Conservation (phyloP, 2,329 filamentous ascomycete species). For the Alternaria gaisen region DNA sequence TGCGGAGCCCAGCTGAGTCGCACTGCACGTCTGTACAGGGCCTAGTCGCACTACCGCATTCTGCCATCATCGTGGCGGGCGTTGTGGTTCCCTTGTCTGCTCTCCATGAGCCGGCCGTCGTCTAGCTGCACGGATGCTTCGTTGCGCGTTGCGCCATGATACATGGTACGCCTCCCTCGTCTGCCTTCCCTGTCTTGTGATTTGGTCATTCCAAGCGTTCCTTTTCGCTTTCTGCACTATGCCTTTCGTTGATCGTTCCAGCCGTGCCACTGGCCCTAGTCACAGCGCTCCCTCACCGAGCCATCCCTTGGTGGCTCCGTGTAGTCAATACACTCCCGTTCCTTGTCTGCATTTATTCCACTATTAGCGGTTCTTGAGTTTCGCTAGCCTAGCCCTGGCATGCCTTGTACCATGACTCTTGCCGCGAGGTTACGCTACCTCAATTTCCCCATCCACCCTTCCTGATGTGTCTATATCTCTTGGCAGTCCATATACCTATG, state of each 20-base stretch:
- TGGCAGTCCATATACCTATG: slow-evolving; percentile 51
- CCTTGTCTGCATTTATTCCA: slow-evolving; percentile 47
- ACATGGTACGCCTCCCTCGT: slow-evolving; percentile 48
- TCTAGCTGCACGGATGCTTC: slow-evolving; percentile 50
- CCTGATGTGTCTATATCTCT: slow-evolving; percentile 49
- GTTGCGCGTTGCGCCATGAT: slow-evolving; percentile 56
- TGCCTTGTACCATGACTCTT: slow-evolving; percentile 45
- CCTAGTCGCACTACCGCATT: slow-evolving; percentile 32
- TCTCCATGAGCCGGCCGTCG: slow-evolving; percentile 39
- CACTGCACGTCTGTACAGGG: background rate
- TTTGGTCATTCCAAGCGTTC: slow-evolving; percentile 46
- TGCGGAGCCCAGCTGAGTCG: slow-evolving; percentile 46
- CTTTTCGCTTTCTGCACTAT: slow-evolving; percentile 45
- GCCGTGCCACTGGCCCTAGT: slow-evolving; percentile 51
- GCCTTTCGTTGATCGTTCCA: slow-evolving; percentile 48
- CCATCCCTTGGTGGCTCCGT: slow-evolving; percentile 46
- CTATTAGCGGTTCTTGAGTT: slow-evolving; percentile 41
- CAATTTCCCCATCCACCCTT: slow-evolving; percentile 45
- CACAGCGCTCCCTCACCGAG: slow-evolving; percentile 48
- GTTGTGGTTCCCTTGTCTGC: slow-evolving; percentile 37
- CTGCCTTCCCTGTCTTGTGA: slow-evolving; percentile 40
- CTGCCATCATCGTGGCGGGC: slow-evolving; percentile 40
- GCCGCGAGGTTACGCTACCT: slow-evolving; percentile 39
- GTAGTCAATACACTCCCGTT: slow-evolving; percentile 44
- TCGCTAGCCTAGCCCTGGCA: slow-evolving; percentile 43